Percentiles rank a stretch among this genome's conserved stretches.
phyloP scores from a whole-genome alignment of 179 eudicot species.

The Carnegiea gigantea region DNA sequence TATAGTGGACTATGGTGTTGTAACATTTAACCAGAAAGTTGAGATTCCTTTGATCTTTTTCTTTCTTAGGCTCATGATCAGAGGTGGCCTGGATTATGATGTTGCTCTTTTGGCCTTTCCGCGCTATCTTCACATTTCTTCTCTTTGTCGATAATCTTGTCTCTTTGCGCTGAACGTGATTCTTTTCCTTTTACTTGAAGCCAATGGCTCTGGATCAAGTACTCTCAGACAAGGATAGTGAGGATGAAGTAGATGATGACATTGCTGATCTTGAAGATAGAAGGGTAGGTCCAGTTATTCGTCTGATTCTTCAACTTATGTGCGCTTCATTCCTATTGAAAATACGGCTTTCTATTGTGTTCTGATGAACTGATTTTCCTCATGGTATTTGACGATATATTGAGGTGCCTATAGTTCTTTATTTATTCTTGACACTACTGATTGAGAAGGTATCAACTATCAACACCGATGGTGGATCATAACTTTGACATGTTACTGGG shows the following conservation, averaged over 20 bases:
- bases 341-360: background rate
- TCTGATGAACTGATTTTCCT: background rate
- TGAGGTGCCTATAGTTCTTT: background rate
- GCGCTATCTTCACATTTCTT: slow-evolving; percentile 2
- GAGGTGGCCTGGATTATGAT: background rate
- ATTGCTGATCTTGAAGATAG: slow-evolving; percentile 88
- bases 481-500: background rate
- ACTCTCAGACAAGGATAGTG: slow-evolving; percentile 88
- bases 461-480: background rate
- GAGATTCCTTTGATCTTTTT: background rate
- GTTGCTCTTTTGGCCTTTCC: background rate
- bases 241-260: slow-evolving; percentile 92
- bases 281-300: slow-evolving; percentile 64
- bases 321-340: background rate
- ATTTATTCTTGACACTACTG: background rate
- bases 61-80: background rate
- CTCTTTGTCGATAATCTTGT: background rate
- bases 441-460: slow-evolving; percentile 4
- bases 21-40: background rate
- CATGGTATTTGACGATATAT: background rate
- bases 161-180: slow-evolving; percentile 12
- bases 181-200: slow-evolving; percentile 32
- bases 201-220: slow-evolving; percentile 93
- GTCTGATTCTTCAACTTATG: background rate
- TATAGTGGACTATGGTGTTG: background rate